Base-by-base conservation (phyloP, 352 stramenopile genomes). In the Phytophthora kernoviae region DNA sequence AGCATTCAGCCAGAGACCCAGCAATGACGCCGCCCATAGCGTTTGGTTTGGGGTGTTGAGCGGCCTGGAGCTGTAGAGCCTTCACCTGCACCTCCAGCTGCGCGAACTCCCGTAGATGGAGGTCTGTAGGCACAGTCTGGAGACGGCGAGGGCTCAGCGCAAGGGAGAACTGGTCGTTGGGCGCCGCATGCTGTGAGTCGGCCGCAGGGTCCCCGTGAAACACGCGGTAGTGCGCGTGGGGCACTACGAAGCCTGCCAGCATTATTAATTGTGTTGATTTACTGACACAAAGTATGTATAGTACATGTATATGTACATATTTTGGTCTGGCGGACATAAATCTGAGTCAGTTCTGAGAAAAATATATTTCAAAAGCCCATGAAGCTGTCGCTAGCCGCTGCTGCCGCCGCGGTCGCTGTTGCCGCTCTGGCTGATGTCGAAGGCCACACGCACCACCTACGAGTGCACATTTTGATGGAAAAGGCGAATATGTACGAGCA, bases 61-160 rank as follows among this genome's bases (percentile, higher is more conserved):
- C 49, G 9, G 44, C 41, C 51, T 81, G 73, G 17, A 79, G 58
- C 58, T 78, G 65, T 33, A 84, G 65, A 47, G 75, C 67, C 55
- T 87, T 87, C 20, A 87, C 57, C 44, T 84, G 77, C 26, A 73
- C 77, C 52, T 87, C 77, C n/a, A 87, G 67, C 53, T 84, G 74
- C 34, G 70, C 62, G 37, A 87, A 82, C 50, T 87, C 74, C 37
- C 77, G 54, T 60, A 87, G 47, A 51, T 87, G 77, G 45, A 79
- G 72, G 34, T 87, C 74, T 3, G 77, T 81, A 6, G 74, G 58
- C 9, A 57, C 53, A 4, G 3, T 17, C 26, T 70, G 56, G 0
- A 59, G 51, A 21, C 51, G 39, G 1, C 27, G 39, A 11, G 43
- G 36, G 12, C 46, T 66, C 41, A 79, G 32, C 4, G 42, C 51